Conservation (phyloP, 352 stramenopile species). For the Chrysophaeum taylorii region DNA sequence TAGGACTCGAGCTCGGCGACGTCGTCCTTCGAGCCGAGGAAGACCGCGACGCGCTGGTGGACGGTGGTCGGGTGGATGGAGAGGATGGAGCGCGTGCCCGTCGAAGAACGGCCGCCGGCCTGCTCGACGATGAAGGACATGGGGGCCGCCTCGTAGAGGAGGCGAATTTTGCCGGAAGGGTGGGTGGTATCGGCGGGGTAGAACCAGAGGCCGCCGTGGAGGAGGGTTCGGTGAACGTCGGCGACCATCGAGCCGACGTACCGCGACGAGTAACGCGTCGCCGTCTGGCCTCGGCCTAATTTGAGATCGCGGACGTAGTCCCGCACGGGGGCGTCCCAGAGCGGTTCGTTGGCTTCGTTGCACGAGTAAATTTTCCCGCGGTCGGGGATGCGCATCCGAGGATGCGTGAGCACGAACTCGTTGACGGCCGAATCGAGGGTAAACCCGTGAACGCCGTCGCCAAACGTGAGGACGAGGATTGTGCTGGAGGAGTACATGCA, state of each 20-base stretch:
- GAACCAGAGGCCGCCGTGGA: constrained; percentile 94
- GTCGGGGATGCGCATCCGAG: constrained; percentile 84
- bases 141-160: constrained; percentile 94
- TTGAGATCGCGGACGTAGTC: constrained; percentile 57
- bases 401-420: constrained; percentile 92
- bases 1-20: constrained; percentile 45
- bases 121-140: constrained; percentile 84
- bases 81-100: constrained; percentile 37
- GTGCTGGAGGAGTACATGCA: constrained; percentile 96
- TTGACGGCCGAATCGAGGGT: constrained; percentile 90
- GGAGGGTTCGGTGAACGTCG: constrained; percentile 92
- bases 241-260: constrained; percentile 98
- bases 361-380: constrained; percentile 93
- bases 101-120: constrained; percentile 66
- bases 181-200: constrained; percentile 82
- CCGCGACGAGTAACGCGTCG: constrained; percentile 64
- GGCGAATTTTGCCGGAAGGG: constrained; percentile 75
- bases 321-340: constrained; percentile 74
- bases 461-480: constrained; percentile 89
- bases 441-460: constrained; percentile 87
- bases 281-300: constrained; percentile 44
- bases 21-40: constrained; percentile 46
- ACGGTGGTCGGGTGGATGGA: constrained; percentile 37
- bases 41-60: constrained; percentile 44
- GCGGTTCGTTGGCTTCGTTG: constrained; percentile 90